Base-by-base conservation (phyloP, 306 rosid species). In the Cucurbita argyrosperma region DNA sequence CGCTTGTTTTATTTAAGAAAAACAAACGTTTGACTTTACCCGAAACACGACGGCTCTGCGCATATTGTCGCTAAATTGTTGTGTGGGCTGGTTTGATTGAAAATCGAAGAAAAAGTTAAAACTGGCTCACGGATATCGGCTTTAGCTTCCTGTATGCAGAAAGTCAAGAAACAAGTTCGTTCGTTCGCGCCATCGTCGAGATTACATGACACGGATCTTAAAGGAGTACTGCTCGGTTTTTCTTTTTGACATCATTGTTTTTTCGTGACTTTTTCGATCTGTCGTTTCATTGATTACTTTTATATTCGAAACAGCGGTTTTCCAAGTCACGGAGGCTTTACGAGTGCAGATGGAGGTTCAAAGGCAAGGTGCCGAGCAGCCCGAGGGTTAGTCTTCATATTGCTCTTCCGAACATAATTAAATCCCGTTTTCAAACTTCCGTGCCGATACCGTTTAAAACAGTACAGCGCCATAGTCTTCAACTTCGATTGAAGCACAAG, bases 331-430 rank as follows among this genome's bases (percentile, higher is more conserved):
- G 3, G 90, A 86, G 87, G 90, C 90, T 40, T 73, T 86, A 79
- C 79, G 87, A 65, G 83, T 83, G 15, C 90, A 86, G 77, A 86
- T 86, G 90, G 90, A 86, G 79, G 90, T 86, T 77, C 90, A 86
- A 71, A 65, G 84, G n/a, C n/a, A 76, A 81, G 86, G 79, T 86
- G 78, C 90, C 69, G 90, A 86, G 80, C 90, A 86, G 71, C 82
- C 83, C 47, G 90, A 86, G n/a, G 90, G 90, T 81, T 79, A 81
- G 82, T 62, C 49, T 74, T 71, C 50, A 7, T 74, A n/a, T 67
- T 40, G 38, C 46, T 8, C 15, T 56, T 49, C 74, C 50, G 11
- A 59, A 59, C 13, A 4, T 46, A 2, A 46, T n/a, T 11, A 46
- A 45, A 47, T 8, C 46, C 39, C 14, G 13, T 42, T 39, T 42